Base-by-base conservation (phyloP, 2,329 filamentous ascomycete species). In the Sclerotinia sclerotiorum region DNA sequence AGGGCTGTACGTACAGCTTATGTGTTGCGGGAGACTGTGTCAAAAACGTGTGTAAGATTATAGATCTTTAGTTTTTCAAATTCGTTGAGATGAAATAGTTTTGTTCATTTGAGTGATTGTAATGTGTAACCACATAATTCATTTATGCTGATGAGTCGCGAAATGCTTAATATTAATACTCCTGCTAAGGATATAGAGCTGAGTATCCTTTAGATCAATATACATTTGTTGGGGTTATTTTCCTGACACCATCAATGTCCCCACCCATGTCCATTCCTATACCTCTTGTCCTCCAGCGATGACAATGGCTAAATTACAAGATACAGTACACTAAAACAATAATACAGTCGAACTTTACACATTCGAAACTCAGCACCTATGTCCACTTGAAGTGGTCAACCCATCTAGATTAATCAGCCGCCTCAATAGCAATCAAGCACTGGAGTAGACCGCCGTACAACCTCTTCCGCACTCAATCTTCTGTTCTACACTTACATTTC, bases 391-490 rank as follows among this genome's bases (percentile, higher is more conserved):
- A 32, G 3, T 42, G 39, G n/a, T 56, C 2, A n/a, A 56, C 7
- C 2, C 21, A 56, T 35, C 13, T 42, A 42, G 15, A 42, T 42
- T 5, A 42, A 42, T 17, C 15, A 42, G 13, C 39, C 29, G 4
- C 54, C 15, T 13, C n/a, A 17, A 35, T 17, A 56, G 39, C 5
- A 17, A 46, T 69, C 46, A 77, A 54, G 72, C 73, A 7, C 82
- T 82, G 49, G 92, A 96, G 80, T 95, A 98, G 5, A 97, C 90
- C 21, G 89, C 92, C 68, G 91, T 94, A 17, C 94, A 89, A 71
- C 87, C 88, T 71, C 91, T 86, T 24, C 94, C 94, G 77, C 94
- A 97, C 78, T 95, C 92, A 15, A 97, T 88, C 73, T 88, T 88
- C 81, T 97, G 94, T 81, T 97, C 93, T 73, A 97, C 81, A 67